Conservation (phyloP, 768 basidiomycete species). For the Lactarius deliciosus region DNA sequence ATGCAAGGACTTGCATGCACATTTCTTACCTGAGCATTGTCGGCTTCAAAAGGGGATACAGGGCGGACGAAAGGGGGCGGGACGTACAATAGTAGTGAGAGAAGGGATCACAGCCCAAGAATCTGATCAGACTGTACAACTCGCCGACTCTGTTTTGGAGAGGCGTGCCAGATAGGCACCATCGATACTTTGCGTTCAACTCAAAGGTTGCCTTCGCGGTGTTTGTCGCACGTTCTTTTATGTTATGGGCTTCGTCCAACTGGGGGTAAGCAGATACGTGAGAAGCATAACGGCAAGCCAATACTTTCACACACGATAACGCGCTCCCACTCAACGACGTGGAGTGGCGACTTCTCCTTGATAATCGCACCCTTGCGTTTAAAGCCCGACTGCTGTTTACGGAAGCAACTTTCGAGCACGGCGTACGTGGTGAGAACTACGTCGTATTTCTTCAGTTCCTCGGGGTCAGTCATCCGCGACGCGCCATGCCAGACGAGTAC, state of each 20-base stretch:
- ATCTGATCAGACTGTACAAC: conserved; percentile 89
- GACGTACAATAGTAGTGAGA: conserved; percentile 85
- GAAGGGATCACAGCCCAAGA: conserved; percentile 91
- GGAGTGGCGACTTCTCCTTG: conserved; percentile 86
- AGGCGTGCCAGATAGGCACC: conserved; percentile 97
- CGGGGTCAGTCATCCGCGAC: conserved; percentile 61
- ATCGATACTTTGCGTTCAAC: conserved; percentile 72
- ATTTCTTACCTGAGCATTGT: conserved; percentile 68
- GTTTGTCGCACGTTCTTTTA: conserved; percentile 92
- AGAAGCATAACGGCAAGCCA: conserved; percentile 33
- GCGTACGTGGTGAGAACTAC: conserved; percentile 88
- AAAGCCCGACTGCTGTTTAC: conserved; percentile 91
- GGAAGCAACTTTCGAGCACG: conserved; percentile 87
- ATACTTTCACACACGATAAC: conserved; percentile 66
- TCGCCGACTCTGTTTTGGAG: conserved; percentile 99
- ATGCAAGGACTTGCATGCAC: conserved; percentile 92
- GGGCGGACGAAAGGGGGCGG: neutral
- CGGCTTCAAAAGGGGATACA: conserved; percentile 11
- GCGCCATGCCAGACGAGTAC: conserved; percentile 93
- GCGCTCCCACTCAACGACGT: conserved; percentile 82
- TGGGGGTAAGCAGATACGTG: conserved; percentile 33
- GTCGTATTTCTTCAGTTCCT: conserved; percentile 79
- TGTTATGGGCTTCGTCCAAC: conserved; percentile 97
- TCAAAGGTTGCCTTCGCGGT: conserved; percentile 98
- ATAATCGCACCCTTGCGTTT: conserved; percentile 80